Conservation (phyloP, 1,139 yeast genomes). For the Magnusiomyces paraingens region DNA sequence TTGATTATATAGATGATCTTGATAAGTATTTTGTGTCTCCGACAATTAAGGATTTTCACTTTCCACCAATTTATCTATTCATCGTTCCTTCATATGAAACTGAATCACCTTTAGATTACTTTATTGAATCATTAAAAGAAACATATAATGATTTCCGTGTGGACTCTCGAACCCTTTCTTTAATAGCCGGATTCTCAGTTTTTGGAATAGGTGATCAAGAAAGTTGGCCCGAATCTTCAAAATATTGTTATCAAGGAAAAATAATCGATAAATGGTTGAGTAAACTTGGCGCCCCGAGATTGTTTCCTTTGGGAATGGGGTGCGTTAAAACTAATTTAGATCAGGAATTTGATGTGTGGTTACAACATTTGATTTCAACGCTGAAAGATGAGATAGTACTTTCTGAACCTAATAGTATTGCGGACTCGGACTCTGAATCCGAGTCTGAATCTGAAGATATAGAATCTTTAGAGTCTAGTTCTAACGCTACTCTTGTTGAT, state of each 20-base stretch:
- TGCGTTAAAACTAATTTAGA: constrained; percentile 74
- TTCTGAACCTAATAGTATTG: constrained; percentile 36
- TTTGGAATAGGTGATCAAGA: constrained; percentile 86
- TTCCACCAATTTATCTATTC: constrained; percentile 51
- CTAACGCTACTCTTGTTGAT: constrained; percentile 44
- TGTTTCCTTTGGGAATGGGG: constrained; percentile 78
- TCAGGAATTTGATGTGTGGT: constrained; percentile 59
- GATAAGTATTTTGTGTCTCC: constrained; percentile 74
- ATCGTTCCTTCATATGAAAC: constrained; percentile 89
- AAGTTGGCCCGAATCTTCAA: constrained; percentile 62
- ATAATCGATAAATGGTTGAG: constrained; percentile 70
- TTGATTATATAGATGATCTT: constrained; percentile 79
- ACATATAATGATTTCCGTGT: constrained; percentile 80
- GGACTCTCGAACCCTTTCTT: constrained; percentile 65
- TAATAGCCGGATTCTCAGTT: constrained; percentile 72
- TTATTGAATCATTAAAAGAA: constrained; percentile 71
- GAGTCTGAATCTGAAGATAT: constrained; percentile 33
- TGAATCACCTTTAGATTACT: constrained; percentile 86
- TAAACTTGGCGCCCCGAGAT: constrained; percentile 76
- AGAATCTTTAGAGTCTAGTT: constrained; percentile 27
- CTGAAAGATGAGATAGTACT: constrained; percentile 57
- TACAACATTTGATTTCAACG: constrained; percentile 49
- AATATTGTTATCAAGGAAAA: constrained; percentile 82
- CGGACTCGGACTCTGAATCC: constrained; percentile 46
- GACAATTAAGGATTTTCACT: constrained; percentile 25